These are phyloP conservation scores for Nicotiana tabacum DNA, from an alignment of 257 asterid species.

Conservation along the genomic window DNA sequence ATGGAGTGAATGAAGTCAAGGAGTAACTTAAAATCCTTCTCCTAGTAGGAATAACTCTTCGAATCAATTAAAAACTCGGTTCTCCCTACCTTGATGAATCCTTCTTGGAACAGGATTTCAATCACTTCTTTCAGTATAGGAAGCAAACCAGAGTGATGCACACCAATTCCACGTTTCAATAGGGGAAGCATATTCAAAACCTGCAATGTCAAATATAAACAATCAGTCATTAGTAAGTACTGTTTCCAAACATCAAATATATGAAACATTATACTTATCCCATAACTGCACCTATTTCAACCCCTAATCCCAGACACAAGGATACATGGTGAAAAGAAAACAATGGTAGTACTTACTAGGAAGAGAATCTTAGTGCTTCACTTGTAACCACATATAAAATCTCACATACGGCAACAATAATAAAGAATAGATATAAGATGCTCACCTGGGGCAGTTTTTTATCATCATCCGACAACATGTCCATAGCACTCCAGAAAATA, in stretches of 20 bases:
- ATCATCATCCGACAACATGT: constrained; percentile 96
- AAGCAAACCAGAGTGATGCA: constrained; percentile 98
- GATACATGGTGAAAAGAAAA: neutral
- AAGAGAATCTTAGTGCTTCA: neutral
- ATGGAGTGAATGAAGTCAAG: neutral
- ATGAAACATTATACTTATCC: neutral
- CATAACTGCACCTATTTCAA: neutral
- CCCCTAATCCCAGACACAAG: neutral
- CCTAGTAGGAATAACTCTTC: neutral
- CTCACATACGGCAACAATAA: neutral
- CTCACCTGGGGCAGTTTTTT: constrained; percentile 87
- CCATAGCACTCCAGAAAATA: constrained; percentile 99
- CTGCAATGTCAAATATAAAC: constrained; percentile 28
- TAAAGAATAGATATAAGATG: neutral
- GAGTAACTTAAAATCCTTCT: neutral
- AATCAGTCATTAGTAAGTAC: neutral
- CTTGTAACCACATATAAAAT: constrained; percentile 4
- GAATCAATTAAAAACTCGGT: constrained; percentile 9
- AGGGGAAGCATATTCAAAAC: constrained; percentile 90
- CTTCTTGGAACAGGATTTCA: constrained; percentile 97
- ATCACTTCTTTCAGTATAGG: constrained; percentile 96
- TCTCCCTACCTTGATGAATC: constrained; percentile 75
- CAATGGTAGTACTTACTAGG: neutral
- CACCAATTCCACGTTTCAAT: constrained; percentile 93
- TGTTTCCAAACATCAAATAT: neutral